phyloP scores from a whole-genome alignment of 768 basidiomycete genomes.

The Tricholoma furcatifolium region DNA sequence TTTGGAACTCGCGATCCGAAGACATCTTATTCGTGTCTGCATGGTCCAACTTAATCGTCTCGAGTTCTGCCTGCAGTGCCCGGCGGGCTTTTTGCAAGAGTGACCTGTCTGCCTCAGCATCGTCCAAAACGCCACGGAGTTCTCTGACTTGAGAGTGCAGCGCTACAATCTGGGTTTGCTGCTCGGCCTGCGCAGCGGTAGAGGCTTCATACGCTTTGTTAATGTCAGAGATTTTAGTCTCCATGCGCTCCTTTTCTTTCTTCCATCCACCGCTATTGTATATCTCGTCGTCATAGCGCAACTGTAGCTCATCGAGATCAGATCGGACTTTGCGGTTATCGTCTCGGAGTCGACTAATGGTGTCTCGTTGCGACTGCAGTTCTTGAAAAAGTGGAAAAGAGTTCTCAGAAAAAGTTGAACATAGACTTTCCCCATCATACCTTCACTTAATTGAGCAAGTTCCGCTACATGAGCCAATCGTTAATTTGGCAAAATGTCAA shows the following conservation, averaged over 20 bases:
- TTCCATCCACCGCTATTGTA: constrained; percentile 81
- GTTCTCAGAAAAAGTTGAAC: background rate
- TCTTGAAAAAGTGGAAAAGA: constrained; percentile 38
- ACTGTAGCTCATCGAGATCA: constrained; percentile 72
- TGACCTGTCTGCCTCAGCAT: constrained; percentile 79
- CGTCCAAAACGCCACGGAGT: constrained; percentile 76
- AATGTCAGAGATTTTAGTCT: constrained; percentile 76
- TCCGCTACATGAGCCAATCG: constrained; percentile 48
- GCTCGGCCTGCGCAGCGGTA: constrained; percentile 69
- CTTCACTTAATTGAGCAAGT: constrained; percentile 77
- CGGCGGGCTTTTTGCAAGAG: constrained; percentile 81
- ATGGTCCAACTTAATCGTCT: constrained; percentile 75
- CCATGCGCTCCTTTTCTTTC: constrained; percentile 84
- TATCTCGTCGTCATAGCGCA: constrained; percentile 74
- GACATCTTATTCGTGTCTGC: constrained; percentile 68
- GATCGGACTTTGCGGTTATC: constrained; percentile 78
- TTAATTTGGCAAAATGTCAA: background rate
- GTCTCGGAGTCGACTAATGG: constrained; percentile 72
- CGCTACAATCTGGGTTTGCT: constrained; percentile 80
- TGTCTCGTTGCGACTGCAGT: constrained; percentile 75
- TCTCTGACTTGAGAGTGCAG: constrained; percentile 87
- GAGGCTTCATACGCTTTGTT: constrained; percentile 76
- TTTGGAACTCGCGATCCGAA: constrained; percentile 73
- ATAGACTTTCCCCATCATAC: constrained; percentile 30
- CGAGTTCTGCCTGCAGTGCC: constrained; percentile 75